phyloP scores from a whole-genome alignment of 495 filamentous ascomycete genomes.

The Mycothermus thermophilus region DNA sequence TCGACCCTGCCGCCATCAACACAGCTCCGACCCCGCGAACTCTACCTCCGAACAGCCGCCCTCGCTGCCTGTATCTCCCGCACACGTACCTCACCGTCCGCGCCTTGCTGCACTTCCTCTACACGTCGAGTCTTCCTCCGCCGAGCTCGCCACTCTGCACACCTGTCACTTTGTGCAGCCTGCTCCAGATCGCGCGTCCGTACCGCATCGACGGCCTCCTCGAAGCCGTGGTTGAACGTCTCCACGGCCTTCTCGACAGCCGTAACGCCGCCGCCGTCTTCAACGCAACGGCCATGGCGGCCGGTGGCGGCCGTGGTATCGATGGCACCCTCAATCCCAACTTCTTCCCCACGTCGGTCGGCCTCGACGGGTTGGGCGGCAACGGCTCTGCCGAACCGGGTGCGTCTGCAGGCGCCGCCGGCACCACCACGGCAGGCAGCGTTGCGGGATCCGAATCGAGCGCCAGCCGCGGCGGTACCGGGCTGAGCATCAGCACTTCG shows the following conservation, averaged over 20 bases:
- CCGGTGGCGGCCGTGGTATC: constrained; percentile 72
- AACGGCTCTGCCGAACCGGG: constrained; percentile 10
- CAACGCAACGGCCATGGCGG: constrained; percentile 96
- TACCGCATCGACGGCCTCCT: constrained; percentile 87
- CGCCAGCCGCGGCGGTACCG: constrained; percentile 10
- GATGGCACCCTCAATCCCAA: constrained; percentile 37
- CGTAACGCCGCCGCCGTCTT: constrained; percentile 93
- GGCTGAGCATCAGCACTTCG: constrained; percentile 28
- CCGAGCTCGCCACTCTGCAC: constrained; percentile 68
- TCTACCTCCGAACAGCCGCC: constrained; percentile 56
- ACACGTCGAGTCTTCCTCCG: constrained; percentile 74
- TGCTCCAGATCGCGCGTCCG: constrained; percentile 84
- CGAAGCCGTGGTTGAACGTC: constrained; percentile 78
- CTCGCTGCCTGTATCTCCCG: constrained; percentile 79
- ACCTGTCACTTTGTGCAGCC: constrained; percentile 86
- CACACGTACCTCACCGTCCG: constrained; percentile 81
- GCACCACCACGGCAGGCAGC: not conserved
- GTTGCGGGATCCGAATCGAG: too few species aligned
- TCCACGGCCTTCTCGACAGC: constrained; percentile 81
- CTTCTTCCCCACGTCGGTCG: constrained; percentile 23
- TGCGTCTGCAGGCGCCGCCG: constrained; percentile 3
- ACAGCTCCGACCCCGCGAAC: constrained; percentile 34
- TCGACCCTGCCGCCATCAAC: constrained; percentile 30
- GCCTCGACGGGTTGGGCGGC: constrained; percentile 15
- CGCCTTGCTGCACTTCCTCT: constrained; percentile 80